Conservation (phyloP, 2,329 filamentous ascomycete genomes). For the Orbilia oligospora region DNA sequence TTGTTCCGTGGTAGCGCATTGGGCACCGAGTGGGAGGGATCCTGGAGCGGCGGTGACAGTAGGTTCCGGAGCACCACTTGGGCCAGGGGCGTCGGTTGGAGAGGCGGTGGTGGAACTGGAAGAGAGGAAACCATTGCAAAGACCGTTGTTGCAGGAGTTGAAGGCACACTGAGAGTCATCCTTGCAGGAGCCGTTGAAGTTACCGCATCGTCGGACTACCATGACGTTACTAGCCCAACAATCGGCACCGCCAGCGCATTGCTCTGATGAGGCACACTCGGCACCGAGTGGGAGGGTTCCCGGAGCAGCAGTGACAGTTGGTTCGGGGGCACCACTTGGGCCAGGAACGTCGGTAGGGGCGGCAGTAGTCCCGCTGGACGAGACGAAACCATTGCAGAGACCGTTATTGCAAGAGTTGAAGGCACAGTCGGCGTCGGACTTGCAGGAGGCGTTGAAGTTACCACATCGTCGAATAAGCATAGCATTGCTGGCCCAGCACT, state of each 20-base stretch:
- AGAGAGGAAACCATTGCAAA: slow-evolving; percentile 32
- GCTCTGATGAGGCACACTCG: slow-evolving; percentile 23
- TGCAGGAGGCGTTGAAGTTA: slow-evolving; percentile 41
- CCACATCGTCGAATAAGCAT: slow-evolving; percentile 39
- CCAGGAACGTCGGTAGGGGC: slow-evolving; percentile 22
- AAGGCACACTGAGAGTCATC: slow-evolving; percentile 36
- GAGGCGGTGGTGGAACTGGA: not conserved
- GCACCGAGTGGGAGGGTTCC: slow-evolving; percentile 28
- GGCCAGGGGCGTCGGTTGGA: slow-evolving; percentile 17
- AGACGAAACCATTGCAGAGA: slow-evolving; percentile 34
- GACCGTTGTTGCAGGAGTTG: slow-evolving; percentile 45
- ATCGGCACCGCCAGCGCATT: slow-evolving; percentile 30
- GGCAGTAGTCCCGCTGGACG: not conserved
- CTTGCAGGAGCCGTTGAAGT: slow-evolving; percentile 34
- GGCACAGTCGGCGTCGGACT: slow-evolving; percentile 30
- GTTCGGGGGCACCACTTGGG: slow-evolving; percentile 4
- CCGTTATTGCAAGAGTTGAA: slow-evolving; percentile 44
- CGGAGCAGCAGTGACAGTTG: slow-evolving; percentile 28
- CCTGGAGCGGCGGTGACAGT: slow-evolving; percentile 33
- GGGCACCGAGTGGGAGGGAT: slow-evolving; percentile 30
- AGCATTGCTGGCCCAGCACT: slow-evolving; percentile 31
- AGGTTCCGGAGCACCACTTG: slow-evolving; percentile 3
- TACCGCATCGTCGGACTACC: slow-evolving; percentile 34
- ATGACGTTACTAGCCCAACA: slow-evolving; percentile 35
- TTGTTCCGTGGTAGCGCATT: slow-evolving; percentile 32